phyloP scores from a whole-genome alignment of 2,329 filamentous ascomycete genomes.

The Fusarium graminum region DNA sequence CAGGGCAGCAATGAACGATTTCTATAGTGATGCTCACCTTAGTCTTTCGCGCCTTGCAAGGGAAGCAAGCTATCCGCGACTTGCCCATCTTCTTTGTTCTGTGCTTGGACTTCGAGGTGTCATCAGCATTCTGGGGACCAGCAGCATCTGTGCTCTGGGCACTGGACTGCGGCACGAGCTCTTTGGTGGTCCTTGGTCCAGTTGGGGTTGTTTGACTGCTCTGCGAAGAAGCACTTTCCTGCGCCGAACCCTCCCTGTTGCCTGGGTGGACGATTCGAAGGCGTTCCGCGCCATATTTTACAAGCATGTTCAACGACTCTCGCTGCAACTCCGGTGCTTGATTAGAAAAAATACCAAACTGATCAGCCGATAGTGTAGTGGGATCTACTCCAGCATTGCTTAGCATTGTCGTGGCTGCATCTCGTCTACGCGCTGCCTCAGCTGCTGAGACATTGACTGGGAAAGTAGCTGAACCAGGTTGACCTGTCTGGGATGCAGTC shows the following conservation, averaged over 20 bases:
- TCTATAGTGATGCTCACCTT: conserved; percentile 52
- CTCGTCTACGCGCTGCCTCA: conserved; percentile 64
- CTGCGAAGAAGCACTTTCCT: conserved; percentile 44
- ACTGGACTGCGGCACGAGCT: conserved; percentile 48
- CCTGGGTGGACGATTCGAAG: conserved; percentile 69
- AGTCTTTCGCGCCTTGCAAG: conserved; percentile 54
- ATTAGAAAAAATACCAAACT: conserved; percentile 71
- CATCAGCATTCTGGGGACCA: conserved; percentile 3
- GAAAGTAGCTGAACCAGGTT: conserved; percentile 37
- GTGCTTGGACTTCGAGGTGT: conserved; percentile 15
- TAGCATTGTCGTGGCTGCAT: conserved; percentile 63
- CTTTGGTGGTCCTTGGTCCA: conserved; percentile 51
- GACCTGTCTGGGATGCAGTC: conserved; percentile 13
- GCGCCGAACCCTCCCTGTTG: conserved; percentile 53
- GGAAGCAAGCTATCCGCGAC: conserved; percentile 54
- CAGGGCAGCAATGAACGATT: neutral
- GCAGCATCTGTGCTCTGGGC: conserved; percentile 27
- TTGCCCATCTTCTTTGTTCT: conserved; percentile 45
- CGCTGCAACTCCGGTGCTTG: conserved; percentile 68
- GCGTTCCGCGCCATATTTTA: conserved; percentile 68
- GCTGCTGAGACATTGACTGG: conserved; percentile 57
- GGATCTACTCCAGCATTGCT: conserved; percentile 64
- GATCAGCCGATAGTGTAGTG: conserved; percentile 64
- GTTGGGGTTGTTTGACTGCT: conserved; percentile 41
- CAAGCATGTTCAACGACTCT: conserved; percentile 68